Conservation (phyloP, 1,139 yeast genomes). For the Magnusiomyces clavatus region DNA sequence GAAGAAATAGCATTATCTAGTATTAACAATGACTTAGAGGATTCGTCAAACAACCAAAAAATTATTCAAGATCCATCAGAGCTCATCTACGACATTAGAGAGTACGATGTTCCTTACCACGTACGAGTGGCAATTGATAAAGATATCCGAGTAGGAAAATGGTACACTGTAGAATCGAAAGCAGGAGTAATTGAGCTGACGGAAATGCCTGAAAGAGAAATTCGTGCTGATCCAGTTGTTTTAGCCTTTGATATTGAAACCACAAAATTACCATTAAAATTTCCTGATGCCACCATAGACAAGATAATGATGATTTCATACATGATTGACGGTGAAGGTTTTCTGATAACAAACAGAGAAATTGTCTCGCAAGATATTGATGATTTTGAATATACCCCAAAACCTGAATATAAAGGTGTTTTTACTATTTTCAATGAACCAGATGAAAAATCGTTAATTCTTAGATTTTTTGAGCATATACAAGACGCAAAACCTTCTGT, state of each 20-base stretch:
- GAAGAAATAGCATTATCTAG: conserved; percentile 41
- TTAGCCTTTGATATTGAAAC: conserved; percentile 97
- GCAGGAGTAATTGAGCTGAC: conserved; percentile 49
- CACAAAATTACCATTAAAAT: conserved; percentile 90
- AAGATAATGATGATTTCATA: conserved; percentile 98
- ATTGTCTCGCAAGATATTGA: conserved; percentile 91
- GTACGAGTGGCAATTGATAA: conserved; percentile 90
- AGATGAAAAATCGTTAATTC: conserved; percentile 68
- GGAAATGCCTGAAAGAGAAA: conserved; percentile 68
- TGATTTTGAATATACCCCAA: conserved; percentile 96
- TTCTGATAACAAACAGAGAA: conserved; percentile 84
- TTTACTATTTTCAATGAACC: conserved; percentile 88
- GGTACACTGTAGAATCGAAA: conserved; percentile 76
- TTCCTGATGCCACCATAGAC: conserved; percentile 90
- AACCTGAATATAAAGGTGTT: conserved; percentile 87
- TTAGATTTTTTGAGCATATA: conserved; percentile 82
- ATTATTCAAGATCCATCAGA: conserved; percentile 47
- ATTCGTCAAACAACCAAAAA: conserved; percentile 13
- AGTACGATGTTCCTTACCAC: conserved; percentile 94
- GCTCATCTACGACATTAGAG: conserved; percentile 71
- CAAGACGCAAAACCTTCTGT: conserved; percentile 87
- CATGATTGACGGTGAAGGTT: conserved; percentile 98
- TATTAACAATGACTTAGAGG: conserved; percentile 21
- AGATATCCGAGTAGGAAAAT: conserved; percentile 82
- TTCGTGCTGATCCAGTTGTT: conserved; percentile 96